Base-by-base conservation (phyloP, 768 basidiomycete genomes). In the Amanita subjunquillea region DNA sequence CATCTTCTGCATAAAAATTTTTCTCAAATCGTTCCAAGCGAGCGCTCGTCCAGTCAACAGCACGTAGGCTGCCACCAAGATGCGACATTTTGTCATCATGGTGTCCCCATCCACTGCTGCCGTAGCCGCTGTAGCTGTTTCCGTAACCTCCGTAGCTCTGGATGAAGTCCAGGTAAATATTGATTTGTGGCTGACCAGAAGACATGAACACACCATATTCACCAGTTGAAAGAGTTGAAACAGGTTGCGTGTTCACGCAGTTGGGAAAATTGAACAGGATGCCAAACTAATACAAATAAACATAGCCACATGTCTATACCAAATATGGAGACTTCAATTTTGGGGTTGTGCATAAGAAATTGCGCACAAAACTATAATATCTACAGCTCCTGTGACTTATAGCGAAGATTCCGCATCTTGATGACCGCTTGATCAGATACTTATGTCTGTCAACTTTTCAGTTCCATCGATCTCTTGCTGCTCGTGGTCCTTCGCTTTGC, bases 1-100 rank as follows among this genome's bases (percentile, higher is more conserved):
- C 85, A 67, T 97, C 91, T 67, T 99, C 93, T 43, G 84, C 74
- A 60, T 95, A 95, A 59, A 95, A 99, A 74, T 98, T 97, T 74
- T 98, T 99, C 71, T 98, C 95, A 58, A 99, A 98, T 59, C 79
- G 84, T 61, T 83, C 77, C 53, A 96, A 71, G 55, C 82, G 82
- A 43, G 81, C 74, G 39, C 68, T 68, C 50, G 73, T 66, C 96
- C 96, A 99, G 70, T 98, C 91, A 52, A 96, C 83, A 48, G 75
- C 75, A 56, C 83, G 82, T 50, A 98, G 77, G 43, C 87, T 79
- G 38, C 85, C 82, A 34, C 95, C 94, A 15, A 97, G 79, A 63
- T 76, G 77, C 47, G 79, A 73, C 87, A 92, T 91, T 61, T 73
- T 82, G 67, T 91, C 88, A 54, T 79, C 77, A 53, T 69, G 65